Base-by-base conservation (phyloP, 257 asterid species). In the Lavandula angustifolia region DNA sequence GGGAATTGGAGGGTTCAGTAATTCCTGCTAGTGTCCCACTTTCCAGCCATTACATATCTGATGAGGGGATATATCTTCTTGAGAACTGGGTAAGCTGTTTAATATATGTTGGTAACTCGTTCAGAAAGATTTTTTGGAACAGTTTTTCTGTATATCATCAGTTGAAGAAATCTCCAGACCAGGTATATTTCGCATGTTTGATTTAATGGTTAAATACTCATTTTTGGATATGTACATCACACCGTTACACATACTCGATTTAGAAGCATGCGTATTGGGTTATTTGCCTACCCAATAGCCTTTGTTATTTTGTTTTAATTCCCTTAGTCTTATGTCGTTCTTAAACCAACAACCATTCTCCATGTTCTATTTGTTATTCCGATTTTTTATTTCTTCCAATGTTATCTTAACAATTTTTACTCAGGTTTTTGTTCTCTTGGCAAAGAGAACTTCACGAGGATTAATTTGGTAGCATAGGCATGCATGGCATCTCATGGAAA, bases 81-180 rank as follows among this genome's bases (percentile, higher is more conserved):
- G 98, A 92, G 85, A 92, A 85, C 71, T 94, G 98, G 7, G 80
- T 78, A 73, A 97, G 89, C 73, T 89, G 97, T 64, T 79, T 87
- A 62, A 84, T 92, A 51, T 89, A 81, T 79, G 80, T 83, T 53
- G 99, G 99, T 37, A 76, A 67, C 75, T 82, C 87, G 99, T 75
- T 12, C 80, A 66, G 64, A 79, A 75, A 67, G 75, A 75, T 76
- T 58, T 79, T 56, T 29, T 87, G 71, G 78, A 59, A 55, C 81
- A 85, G 71, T 66, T 87, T 59, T 86, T 92, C 52, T 88, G 88
- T 59, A 38, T 87, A 75, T 81, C 94, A 16, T 87, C 97, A 27
- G 78, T 81, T 78, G 97, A 87, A 56, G 97, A 89, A 77, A 67
- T 86, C 63, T 85, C 96, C 96, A 50, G 73, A 79, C 31, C 95